A percentile compares a stretch with the other conserved stretches of the same genome.
Evolutionary conservation across 2,329 filamentous ascomycete species (phyloP).

Genomic region (Calcarisporium arbuscula): DNA sequence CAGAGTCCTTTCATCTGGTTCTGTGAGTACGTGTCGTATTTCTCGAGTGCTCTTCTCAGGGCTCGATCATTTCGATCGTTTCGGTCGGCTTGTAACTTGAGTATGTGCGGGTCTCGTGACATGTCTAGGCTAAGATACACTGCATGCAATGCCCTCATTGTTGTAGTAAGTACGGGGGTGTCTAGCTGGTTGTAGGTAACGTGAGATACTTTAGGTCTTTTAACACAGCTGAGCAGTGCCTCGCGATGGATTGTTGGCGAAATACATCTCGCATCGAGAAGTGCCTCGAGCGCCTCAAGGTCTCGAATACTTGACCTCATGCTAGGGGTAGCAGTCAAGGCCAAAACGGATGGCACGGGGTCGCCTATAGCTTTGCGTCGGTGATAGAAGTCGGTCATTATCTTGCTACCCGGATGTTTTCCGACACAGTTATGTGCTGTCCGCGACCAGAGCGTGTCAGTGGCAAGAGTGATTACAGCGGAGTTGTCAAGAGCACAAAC

Average conservation of each 20-base stretch:
- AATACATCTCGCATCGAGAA: conserved; percentile 62
- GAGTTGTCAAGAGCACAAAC: conserved; percentile 30
- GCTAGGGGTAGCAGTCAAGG: conserved; percentile 74
- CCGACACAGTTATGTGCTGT: conserved; percentile 68
- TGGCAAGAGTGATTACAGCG: conserved; percentile 4
- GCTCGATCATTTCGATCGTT: conserved; percentile 32
- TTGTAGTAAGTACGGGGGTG: conserved; percentile 16
- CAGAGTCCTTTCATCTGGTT: conserved; percentile 51
- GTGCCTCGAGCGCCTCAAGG: conserved; percentile 58
- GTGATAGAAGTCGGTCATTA: conserved; percentile 71
- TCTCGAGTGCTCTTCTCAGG: conserved; percentile 33
- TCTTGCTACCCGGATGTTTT: conserved; percentile 57
- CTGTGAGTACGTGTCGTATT: conserved; percentile 43
- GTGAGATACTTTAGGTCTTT: conserved; percentile 52
- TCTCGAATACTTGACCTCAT: conserved; percentile 50
- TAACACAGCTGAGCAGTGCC: conserved; percentile 62
- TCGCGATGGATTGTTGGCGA: conserved; percentile 63
- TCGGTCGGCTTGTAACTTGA: conserved; percentile 35
- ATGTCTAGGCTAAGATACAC: conserved; percentile 46
- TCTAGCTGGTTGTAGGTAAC: conserved; percentile 23
- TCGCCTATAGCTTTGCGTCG: conserved; percentile 30
- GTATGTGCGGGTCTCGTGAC: conserved; percentile 53
- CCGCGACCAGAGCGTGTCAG: conserved; percentile 8
- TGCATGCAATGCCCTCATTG: conserved; percentile 37
- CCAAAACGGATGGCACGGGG: conserved; percentile 60